Conservation (phyloP, 2,329 filamentous ascomycete genomes). For the Coniochaeta hoffmannii region DNA sequence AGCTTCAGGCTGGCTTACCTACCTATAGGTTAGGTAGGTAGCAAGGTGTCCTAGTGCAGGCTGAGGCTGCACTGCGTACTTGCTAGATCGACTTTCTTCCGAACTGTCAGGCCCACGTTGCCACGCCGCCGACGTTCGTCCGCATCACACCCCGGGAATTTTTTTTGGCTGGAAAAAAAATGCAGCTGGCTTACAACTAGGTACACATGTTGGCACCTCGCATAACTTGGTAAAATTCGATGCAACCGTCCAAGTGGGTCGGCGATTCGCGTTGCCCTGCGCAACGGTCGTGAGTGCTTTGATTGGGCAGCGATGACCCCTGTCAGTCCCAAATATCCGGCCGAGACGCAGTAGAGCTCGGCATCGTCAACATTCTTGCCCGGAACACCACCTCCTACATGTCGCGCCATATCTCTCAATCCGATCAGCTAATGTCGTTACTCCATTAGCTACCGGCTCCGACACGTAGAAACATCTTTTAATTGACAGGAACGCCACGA, state of each 20-base stretch:
- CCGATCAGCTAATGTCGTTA: slow-evolving; percentile 22
- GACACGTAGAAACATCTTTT: slow-evolving; percentile 32
- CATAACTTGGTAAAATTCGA: background rate
- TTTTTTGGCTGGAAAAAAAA: no score
- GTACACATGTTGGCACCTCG: no score
- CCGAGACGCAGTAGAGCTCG: background rate
- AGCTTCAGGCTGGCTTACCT: no score
- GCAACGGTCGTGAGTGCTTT: background rate
- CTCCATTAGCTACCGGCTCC: slow-evolving; percentile 28
- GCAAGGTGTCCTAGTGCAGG: no score
- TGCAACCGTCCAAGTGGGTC: background rate
- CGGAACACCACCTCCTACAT: slow-evolving; percentile 5
- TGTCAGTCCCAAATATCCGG: slow-evolving; percentile 14
- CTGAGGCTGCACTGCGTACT: no score
- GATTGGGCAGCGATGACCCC: background rate
- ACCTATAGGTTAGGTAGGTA: no score
- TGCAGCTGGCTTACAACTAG: no score
- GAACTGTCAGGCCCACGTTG: no score
- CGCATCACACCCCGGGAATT: no score
- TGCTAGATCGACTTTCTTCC: no score
- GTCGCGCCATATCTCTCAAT: slow-evolving; percentile 28
- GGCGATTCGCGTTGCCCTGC: background rate
- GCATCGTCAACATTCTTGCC: slow-evolving; percentile 4
- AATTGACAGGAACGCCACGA: slow-evolving; percentile 11
- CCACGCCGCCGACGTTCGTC: no score